Conservation (phyloP, 352 stramenopile genomes). For the Globisporangium irregulare region DNA sequence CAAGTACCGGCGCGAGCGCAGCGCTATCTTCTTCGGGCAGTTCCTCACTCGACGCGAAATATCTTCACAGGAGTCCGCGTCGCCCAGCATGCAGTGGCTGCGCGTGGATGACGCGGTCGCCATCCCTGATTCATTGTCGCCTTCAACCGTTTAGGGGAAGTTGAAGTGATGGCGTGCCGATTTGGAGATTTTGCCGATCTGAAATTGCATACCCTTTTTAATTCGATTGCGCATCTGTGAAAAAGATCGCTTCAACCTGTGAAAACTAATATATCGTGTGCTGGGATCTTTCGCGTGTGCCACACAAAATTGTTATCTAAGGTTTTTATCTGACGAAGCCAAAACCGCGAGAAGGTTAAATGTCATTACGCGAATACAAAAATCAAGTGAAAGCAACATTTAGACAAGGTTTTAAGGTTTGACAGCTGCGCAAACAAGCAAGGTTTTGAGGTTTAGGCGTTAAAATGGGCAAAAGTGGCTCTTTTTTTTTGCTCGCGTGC, state of each 20-base stretch:
- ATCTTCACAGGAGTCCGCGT: not conserved
- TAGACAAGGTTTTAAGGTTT: constrained; percentile 8
- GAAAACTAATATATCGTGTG: not conserved
- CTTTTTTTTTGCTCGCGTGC: not conserved
- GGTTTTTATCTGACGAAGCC: constrained; percentile 3
- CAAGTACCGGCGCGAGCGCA: constrained; percentile 65
- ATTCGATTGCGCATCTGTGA: not conserved
- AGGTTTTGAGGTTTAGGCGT: constrained; percentile 20
- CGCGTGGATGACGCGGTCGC: constrained; percentile 22
- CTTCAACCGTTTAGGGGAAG: not conserved
- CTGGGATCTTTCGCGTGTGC: constrained; percentile 1
- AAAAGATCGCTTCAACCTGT: constrained; percentile 8
- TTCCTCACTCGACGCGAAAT: constrained; percentile 35
- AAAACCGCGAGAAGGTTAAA: not conserved
- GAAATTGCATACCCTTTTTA: not conserved
- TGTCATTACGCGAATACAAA: not conserved
- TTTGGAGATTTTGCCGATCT: not conserved
- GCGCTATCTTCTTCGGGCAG: constrained; percentile 83
- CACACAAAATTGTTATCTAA: constrained; percentile 4
- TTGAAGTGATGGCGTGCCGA: constrained; percentile 23
- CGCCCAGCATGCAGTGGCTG: constrained; percentile 34
- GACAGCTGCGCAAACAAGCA: not conserved
- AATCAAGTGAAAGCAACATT: not conserved
- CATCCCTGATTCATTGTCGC: constrained; percentile 6
- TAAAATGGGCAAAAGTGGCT: no score